Percentiles rank a stretch among this genome's conserved stretches.
phyloP scores from a whole-genome alignment of 225 moss, liverwort and hornwort species.

The Physcomitrium patens region DNA sequence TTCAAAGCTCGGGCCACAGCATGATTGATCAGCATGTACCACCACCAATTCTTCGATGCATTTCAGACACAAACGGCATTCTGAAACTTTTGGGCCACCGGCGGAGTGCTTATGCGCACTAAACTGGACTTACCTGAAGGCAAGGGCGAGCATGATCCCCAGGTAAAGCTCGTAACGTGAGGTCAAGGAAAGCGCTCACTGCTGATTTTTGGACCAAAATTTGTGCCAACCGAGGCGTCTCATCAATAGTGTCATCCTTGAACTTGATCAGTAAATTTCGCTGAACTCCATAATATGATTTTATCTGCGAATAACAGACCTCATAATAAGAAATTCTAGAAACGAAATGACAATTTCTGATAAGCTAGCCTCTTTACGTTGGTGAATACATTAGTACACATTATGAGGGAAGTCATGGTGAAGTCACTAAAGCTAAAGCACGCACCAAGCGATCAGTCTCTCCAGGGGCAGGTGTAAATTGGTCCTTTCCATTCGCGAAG shows the following conservation, averaged over 20 bases:
- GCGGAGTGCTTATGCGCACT: not conserved
- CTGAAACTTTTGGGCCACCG: not conserved
- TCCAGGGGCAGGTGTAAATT: slow-evolving; percentile 68
- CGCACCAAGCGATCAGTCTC: slow-evolving; percentile 79
- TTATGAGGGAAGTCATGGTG: not conserved
- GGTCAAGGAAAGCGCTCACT: slow-evolving; percentile 72
- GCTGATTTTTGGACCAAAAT: slow-evolving; percentile 69
- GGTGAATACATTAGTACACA: not conserved
- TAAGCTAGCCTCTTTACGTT: too few relatives aligned
- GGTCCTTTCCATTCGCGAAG: slow-evolving; percentile 76
- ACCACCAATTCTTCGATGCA: too few relatives aligned
- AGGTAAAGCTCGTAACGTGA: slow-evolving; percentile 75
- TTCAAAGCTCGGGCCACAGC: too few relatives aligned
- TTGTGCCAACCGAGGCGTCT: slow-evolving; percentile 78
- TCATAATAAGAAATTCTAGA: slow-evolving; percentile 17
- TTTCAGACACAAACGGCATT: too few relatives aligned
- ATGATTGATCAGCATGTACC: too few relatives aligned
- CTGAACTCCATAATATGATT: slow-evolving; percentile 83
- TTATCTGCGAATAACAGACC: slow-evolving; percentile 50
- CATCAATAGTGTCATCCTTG: slow-evolving; percentile 80
- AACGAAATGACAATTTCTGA: not conserved
- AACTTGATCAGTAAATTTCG: slow-evolving; percentile 82
- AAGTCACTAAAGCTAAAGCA: not conserved
- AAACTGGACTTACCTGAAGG: slow-evolving; percentile 56
- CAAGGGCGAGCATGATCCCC: slow-evolving; percentile 89